Evolutionary conservation across 768 basidiomycete species (phyloP).

Genomic region (Phanerochaete carnosa): DNA sequence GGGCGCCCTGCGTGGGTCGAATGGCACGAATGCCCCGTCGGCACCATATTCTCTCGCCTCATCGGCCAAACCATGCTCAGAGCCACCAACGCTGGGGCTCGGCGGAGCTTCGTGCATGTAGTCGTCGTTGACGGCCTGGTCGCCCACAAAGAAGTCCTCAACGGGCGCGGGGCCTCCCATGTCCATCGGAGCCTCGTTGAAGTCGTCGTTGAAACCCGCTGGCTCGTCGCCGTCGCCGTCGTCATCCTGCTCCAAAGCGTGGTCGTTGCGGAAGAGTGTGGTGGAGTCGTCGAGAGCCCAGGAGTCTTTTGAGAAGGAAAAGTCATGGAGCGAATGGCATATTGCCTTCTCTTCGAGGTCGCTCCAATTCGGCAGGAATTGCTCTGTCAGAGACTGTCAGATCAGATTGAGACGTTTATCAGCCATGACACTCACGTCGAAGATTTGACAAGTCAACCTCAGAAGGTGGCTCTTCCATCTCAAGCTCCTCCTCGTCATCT

Average conservation of each 20-base stretch:
- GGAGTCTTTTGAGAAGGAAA: constrained; percentile 75
- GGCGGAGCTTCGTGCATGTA: constrained; percentile 39
- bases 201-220: constrained; percentile 31
- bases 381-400: constrained; percentile 34
- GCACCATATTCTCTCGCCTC: constrained; percentile 38
- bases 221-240: constrained; percentile 42
- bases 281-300: constrained; percentile 60
- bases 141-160: constrained; percentile 70
- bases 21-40: constrained; percentile 56
- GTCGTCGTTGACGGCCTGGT: constrained; percentile 51
- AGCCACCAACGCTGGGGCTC: constrained; percentile 34
- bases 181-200: constrained; percentile 32
- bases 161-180: constrained; percentile 41
- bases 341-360: constrained; percentile 68
- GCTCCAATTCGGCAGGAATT: constrained; percentile 72
- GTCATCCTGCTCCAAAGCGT: constrained; percentile 35
- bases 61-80: constrained; percentile 44
- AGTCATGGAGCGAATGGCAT: constrained; percentile 74
- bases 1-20: constrained; percentile 79
- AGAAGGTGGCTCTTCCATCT: constrained; percentile 64
- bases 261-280: constrained; percentile 52
- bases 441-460: constrained; percentile 62
- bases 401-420: constrained; percentile 7
- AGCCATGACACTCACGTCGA: constrained; percentile 42
- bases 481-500: constrained; percentile 57